Evolutionary conservation across 306 rosid species (phyloP).

Genomic region (Cucurbita ficifolia): DNA sequence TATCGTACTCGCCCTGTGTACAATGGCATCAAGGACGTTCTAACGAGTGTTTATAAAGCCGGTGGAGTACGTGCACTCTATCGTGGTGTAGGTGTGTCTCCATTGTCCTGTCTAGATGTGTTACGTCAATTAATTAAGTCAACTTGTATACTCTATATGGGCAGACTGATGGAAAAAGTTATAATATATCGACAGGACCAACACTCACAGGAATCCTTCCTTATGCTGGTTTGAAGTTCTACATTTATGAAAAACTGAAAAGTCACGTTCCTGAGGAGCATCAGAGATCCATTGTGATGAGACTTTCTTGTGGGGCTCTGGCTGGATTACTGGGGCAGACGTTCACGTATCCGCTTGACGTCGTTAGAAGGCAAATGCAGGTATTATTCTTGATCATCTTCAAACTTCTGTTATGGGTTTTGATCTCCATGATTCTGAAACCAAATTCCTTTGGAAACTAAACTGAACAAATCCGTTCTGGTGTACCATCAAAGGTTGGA

Average conservation of each 20-base stretch:
- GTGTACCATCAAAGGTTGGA: constrained; percentile 40
- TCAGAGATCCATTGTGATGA: constrained; percentile 53
- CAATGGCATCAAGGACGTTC: constrained; percentile 61
- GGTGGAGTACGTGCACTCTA: constrained; percentile 81
- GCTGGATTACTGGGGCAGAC: constrained; percentile 98
- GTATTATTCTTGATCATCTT: constrained; percentile 15
- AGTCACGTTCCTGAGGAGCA: constrained; percentile 73
- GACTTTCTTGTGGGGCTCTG: constrained; percentile 88
- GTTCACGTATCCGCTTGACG: constrained; percentile 85
- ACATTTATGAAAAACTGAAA: constrained; percentile 71
- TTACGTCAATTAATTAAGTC: too few relatives aligned
- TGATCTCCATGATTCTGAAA: not conserved
- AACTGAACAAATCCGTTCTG: not conserved
- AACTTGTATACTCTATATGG: not conserved
- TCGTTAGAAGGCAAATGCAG: constrained; percentile 99
- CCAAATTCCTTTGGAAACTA: not conserved
- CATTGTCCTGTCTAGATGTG: not conserved
- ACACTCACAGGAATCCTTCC: constrained; percentile 87
- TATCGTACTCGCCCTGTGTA: constrained; percentile 29
- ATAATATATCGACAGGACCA: constrained; percentile 43
- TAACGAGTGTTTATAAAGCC: constrained; percentile 51
- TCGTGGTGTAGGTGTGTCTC: constrained; percentile 68
- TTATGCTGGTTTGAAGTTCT: constrained; percentile 90
- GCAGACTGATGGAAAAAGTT: not conserved
- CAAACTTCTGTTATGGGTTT: not conserved